phyloP scores from a whole-genome alignment of 179 eudicot species.

The Vitellaria paradoxa region DNA sequence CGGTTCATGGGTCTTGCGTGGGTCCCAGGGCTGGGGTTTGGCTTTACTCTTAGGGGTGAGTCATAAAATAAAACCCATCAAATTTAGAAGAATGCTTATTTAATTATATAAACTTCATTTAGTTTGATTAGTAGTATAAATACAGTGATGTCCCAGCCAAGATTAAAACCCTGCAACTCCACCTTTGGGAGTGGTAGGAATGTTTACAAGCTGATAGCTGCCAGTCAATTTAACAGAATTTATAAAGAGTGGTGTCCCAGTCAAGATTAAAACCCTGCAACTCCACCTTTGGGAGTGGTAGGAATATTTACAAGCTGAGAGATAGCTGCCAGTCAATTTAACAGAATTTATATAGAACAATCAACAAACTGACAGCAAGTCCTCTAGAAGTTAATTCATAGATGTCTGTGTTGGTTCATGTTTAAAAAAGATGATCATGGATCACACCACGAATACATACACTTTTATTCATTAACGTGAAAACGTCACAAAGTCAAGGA shows the following conservation, averaged over 20 bases:
- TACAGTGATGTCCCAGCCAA: neutral
- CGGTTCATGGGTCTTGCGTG: no score
- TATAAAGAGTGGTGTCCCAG: conserved; percentile 2
- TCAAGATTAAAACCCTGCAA: neutral
- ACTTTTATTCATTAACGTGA: neutral
- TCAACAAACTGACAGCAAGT: neutral
- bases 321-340: neutral
- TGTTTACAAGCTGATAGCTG: neutral
- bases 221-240: neutral
- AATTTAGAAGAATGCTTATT: no score
- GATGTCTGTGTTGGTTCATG: conserved; percentile 3
- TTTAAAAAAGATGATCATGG: neutral
- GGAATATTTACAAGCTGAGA: neutral
- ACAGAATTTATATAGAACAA: neutral
- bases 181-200: neutral
- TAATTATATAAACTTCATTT: no score
- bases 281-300: neutral
- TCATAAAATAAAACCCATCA: no score
- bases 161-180: conserved; percentile 7
- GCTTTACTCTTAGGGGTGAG: no score
- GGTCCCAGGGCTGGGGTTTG: no score
- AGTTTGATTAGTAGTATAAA: no score
- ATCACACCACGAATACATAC: neutral
- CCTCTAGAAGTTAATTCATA: neutral
- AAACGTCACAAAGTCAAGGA: neutral